Evolutionary conservation across 2,329 filamentous ascomycete genomes (phyloP), one percentile per base, ranked within the genome.

Genomic region (Aureobasidium namibiae): DNA sequence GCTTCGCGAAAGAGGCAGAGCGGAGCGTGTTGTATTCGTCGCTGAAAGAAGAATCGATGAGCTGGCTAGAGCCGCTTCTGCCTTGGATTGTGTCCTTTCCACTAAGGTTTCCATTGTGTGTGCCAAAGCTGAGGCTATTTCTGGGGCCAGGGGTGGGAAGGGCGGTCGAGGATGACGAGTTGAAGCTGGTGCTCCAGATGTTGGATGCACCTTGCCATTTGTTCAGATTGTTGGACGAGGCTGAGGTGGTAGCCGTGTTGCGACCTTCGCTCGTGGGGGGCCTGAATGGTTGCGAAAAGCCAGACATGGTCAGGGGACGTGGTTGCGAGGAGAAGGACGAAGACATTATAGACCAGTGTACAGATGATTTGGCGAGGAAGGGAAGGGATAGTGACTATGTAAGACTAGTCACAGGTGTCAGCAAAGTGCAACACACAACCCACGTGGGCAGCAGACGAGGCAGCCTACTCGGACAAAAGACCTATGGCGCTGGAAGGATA

Each of bases 11-110:
- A 36, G 36, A 18, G 21, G 14, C 18, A 10, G 75, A 78, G 54
- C 77, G 74, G 46, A 76, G 76, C 52, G 72, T 73, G 54, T 72
- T 73, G 84, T 86, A 89, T 48, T 79, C 76, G 65, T 89, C 86
- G 18, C 82, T 82, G 67, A 90, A 86, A 10, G 87, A 88, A 42
- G 84, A 82, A 45, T 83, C 79, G 61, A 88, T 79, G 39, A 91
- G 76, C 61, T 86, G 87, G 62, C 84, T 80, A 6, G 87, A 89
- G 50, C 87, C 88, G 3, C 83, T 85, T 67, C 86, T 83, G 58
- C 76, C 79, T 64, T 82, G 80, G 39, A 78, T 63, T 29, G 69
- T 66, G 21, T 74, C 73, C 34, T 31, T 57, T 52, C 33, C 50
- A 10, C 38, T 42, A 11, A 42, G 42, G 24, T 48, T 56, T 31